Evolutionary conservation across 257 asterid genomes (phyloP).

Genomic region (Verbena officinalis): DNA sequence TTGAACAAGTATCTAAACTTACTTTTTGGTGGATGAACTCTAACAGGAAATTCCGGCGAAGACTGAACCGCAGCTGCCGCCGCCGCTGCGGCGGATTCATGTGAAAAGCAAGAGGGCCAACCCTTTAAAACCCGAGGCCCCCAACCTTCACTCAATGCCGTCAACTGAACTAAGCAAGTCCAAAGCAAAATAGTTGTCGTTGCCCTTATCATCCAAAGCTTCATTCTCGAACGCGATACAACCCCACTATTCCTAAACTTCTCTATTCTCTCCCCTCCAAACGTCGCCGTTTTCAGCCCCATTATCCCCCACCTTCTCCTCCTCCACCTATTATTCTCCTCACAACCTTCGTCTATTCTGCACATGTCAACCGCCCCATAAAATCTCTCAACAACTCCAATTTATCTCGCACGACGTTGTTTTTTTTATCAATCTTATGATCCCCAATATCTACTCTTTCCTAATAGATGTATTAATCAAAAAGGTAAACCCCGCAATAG

Average conservation of each 20-base stretch:
- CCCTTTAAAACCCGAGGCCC: conserved; percentile 74
- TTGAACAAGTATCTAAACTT: conserved; percentile 35
- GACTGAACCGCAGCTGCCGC: conserved; percentile 33
- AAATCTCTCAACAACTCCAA: conserved; percentile 21
- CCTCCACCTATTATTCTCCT: conserved; percentile 25
- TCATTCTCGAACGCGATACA: conserved; percentile 65
- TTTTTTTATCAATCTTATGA: conserved; percentile 1
- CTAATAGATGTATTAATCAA: background rate
- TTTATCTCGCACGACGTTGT: background rate
- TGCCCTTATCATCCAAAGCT: conserved; percentile 81
- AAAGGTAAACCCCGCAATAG: background rate
- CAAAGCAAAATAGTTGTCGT: conserved; percentile 63
- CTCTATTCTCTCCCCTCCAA: conserved; percentile 55
- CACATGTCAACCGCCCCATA: conserved; percentile 50
- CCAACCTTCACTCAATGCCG: conserved; percentile 73
- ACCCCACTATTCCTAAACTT: conserved; percentile 50
- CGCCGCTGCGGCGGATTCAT: conserved; percentile 42
- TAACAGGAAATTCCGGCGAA: conserved; percentile 39
- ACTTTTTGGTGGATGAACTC: conserved; percentile 73
- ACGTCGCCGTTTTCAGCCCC: conserved; percentile 56
- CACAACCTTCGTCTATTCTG: conserved; percentile 46
- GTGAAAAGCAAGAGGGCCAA: conserved; percentile 79
- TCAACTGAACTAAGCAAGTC: conserved; percentile 81
- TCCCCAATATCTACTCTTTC: background rate
- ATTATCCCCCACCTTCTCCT: conserved; percentile 50